Percentiles rank a stretch among this genome's conserved stretches.
These are phyloP conservation scores for Cladosporium sp. DNA, from an alignment of 2,329 filamentous ascomycete species.

Conservation along the genomic window DNA sequence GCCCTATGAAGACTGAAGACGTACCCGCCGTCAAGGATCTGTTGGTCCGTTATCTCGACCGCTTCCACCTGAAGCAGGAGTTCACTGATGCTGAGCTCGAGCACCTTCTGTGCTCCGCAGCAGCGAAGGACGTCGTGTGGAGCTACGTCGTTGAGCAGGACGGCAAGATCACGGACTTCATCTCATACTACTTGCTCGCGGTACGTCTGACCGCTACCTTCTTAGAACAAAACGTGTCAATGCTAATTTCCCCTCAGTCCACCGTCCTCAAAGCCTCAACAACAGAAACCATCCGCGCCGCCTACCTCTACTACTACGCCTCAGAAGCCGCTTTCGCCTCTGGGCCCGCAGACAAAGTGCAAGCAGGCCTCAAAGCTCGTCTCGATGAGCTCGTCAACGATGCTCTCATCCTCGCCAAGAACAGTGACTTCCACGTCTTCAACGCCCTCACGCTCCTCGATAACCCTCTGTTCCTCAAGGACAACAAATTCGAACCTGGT, in stretches of 20 bases:
- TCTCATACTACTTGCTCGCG: constrained; percentile 94
- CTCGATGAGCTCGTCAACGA: constrained; percentile 79
- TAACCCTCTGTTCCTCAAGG: constrained; percentile 86
- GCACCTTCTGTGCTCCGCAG: constrained; percentile 80
- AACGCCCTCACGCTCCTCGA: constrained; percentile 92
- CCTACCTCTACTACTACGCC: constrained; percentile 97
- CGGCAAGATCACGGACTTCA: constrained; percentile 87
- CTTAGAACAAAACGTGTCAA: not conserved
- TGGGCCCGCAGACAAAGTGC: constrained; percentile 15
- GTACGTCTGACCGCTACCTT: constrained; percentile 16
- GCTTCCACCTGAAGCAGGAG: constrained; percentile 79
- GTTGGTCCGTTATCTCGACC: constrained; percentile 69
- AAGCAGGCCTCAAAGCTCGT: constrained; percentile 64
- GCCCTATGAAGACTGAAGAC: constrained; percentile 76
- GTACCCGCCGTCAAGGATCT: constrained; percentile 70
- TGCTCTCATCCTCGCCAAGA: constrained; percentile 80
- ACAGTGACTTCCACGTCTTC: constrained; percentile 87
- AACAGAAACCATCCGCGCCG: constrained; percentile 76
- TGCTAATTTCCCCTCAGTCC: constrained; percentile 43
- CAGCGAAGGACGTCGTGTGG: constrained; percentile 80
- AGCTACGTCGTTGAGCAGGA: constrained; percentile 79
- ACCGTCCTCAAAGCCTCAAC: constrained; percentile 77
- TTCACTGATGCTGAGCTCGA: constrained; percentile 76
- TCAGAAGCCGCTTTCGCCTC: constrained; percentile 66
- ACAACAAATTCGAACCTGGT: constrained; percentile 91